Percentiles rank a stretch among this genome's conserved stretches.
Conservation (phyloP, 495 filamentous ascomycete genomes). For the Penicillium bovifimosum region DNA sequence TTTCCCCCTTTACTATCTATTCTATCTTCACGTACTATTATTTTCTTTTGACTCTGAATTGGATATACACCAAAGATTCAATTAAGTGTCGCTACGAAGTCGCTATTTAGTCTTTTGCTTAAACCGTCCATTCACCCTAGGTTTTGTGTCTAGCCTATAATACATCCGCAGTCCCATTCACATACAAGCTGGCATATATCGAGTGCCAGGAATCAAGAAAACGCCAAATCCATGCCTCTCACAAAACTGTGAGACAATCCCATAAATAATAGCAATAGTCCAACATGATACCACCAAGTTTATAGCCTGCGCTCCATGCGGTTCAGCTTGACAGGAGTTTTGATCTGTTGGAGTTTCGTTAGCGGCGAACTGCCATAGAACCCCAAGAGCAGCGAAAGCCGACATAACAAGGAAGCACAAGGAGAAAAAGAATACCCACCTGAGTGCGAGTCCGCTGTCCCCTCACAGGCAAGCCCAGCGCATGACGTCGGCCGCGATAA, state of each 20-base stretch:
- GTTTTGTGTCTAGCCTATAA: constrained; percentile 20
- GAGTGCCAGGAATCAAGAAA: constrained; percentile 29
- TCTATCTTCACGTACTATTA: constrained; percentile 2
- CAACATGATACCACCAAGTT: constrained; percentile 12
- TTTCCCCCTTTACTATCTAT: constrained; percentile 14
- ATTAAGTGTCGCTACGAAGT: neutral
- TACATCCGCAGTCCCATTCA: constrained; percentile 28
- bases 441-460: constrained; percentile 84
- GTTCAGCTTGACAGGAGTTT: constrained; percentile 75
- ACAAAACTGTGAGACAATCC: constrained; percentile 22
- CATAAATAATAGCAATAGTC: constrained; percentile 12
- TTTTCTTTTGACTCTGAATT: neutral
- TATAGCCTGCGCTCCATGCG: constrained; percentile 60
- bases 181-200: constrained; percentile 15
- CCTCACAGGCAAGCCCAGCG: constrained; percentile 77
- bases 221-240: constrained; percentile 41
- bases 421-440: constrained; percentile 38
- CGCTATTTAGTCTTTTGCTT: neutral
- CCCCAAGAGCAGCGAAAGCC: neutral
- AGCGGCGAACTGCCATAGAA: constrained; percentile 1
- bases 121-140: constrained; percentile 1
- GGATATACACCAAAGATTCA: constrained; percentile 2
- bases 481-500: constrained; percentile 86
- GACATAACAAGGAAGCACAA: neutral
- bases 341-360: constrained; percentile 46